These are phyloP conservation scores for Saposhnikovia divaricata DNA, from an alignment of 129 eudicot species.

Conservation along the genomic window DNA sequence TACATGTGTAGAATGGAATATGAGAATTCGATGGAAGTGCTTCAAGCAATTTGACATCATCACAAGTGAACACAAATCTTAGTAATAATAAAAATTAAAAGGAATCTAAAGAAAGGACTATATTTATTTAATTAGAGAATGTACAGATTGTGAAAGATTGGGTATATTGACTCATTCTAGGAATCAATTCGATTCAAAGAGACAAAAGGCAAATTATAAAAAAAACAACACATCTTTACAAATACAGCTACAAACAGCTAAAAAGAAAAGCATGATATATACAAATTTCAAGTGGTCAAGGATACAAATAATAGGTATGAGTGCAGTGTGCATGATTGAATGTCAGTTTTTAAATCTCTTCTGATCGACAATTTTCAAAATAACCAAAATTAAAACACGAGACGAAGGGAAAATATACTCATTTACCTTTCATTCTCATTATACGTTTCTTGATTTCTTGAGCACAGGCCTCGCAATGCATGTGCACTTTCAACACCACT, in stretches of 20 bases:
- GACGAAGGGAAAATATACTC: not conserved
- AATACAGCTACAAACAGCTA: not conserved
- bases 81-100: not conserved
- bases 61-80: not conserved
- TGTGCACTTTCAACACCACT: slow-evolving; percentile 66
- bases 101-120: slow-evolving; percentile 12
- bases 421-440: slow-evolving; percentile 61
- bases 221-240: not conserved
- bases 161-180: slow-evolving; percentile 12
- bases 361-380: not conserved
- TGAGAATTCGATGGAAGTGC: not conserved
- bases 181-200: slow-evolving; percentile 1
- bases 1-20: not conserved
- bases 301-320: not conserved
- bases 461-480: slow-evolving; percentile 97
- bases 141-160: slow-evolving; percentile 22
- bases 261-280: not conserved
- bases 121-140: slow-evolving; percentile 20
- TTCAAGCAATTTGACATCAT: not conserved
- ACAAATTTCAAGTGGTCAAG: not conserved
- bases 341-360: not conserved
- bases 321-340: not conserved
- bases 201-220: slow-evolving; percentile 3
- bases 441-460: slow-evolving; percentile 76
- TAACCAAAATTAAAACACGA: not conserved